phyloP scores from a whole-genome alignment of 768 basidiomycete species.

The Mycena galericulata region DNA sequence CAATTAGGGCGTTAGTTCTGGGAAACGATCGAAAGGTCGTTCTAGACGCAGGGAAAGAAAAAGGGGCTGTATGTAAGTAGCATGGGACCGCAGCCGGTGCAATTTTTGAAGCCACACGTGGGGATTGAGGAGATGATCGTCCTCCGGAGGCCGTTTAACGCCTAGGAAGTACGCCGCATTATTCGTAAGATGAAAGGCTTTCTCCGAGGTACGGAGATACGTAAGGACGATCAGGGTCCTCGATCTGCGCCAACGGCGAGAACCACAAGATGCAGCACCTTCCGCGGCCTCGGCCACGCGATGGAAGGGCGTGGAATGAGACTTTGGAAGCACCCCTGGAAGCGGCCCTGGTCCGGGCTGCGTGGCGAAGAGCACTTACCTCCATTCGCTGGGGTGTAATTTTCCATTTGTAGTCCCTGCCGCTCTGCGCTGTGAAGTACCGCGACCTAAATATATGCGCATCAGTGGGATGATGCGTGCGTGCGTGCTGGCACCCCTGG shows the following conservation, averaged over 20 bases:
- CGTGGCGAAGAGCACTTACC: too few relatives aligned
- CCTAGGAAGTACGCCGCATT: slow-evolving; percentile 3
- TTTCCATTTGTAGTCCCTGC: too few relatives aligned
- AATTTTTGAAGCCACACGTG: background rate
- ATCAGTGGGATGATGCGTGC: too few relatives aligned
- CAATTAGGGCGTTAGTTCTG: slow-evolving; percentile 17
- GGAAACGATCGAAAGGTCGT: slow-evolving; percentile 2
- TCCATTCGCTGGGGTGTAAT: too few relatives aligned
- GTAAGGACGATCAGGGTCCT: slow-evolving; percentile 14
- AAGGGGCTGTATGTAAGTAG: background rate
- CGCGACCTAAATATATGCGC: too few relatives aligned
- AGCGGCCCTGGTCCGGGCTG: too few relatives aligned
- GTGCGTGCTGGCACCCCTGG: too few relatives aligned
- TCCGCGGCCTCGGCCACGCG: background rate
- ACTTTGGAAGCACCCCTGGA: too few relatives aligned
- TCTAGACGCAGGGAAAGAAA: too few relatives aligned
- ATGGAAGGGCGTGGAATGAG: too few relatives aligned
- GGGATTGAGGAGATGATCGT: background rate
- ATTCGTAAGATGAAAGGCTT: background rate
- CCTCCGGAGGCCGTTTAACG: background rate
- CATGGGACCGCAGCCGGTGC: too few relatives aligned
- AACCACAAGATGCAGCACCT: background rate
- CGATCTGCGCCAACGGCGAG: background rate
- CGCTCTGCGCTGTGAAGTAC: too few relatives aligned
- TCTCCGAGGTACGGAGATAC: background rate